Conservation (phyloP, 2,329 filamentous ascomycete genomes). For the Colletotrichum coccodes region DNA sequence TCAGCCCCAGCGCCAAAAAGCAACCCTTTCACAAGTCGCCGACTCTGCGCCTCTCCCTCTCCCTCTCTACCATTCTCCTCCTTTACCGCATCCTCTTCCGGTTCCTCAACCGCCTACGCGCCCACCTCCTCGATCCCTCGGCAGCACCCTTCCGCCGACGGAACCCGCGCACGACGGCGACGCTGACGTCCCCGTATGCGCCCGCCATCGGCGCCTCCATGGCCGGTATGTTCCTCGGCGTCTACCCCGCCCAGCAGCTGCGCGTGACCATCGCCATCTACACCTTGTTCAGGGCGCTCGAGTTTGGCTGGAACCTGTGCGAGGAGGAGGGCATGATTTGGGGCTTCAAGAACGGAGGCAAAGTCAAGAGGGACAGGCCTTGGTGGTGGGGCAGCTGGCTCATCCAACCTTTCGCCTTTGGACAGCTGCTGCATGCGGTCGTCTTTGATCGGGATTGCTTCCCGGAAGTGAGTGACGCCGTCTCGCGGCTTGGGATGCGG, state of each 20-base stretch:
- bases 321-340: constrained; percentile 78
- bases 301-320: constrained; percentile 86
- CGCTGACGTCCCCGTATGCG: constrained; percentile 84
- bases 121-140: constrained; percentile 81
- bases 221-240: constrained; percentile 83
- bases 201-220: constrained; percentile 92
- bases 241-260: constrained; percentile 73
- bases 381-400: constrained; percentile 90
- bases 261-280: constrained; percentile 87
- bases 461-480: constrained; percentile 61
- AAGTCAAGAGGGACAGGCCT: constrained; percentile 72
- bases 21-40: constrained; percentile 71
- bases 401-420: constrained; percentile 79
- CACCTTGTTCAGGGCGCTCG: constrained; percentile 80
- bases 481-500: neutral
- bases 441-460: constrained; percentile 82
- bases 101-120: constrained; percentile 84
- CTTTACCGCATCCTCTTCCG: constrained; percentile 90
- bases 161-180: constrained; percentile 79
- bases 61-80: constrained; percentile 85
- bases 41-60: constrained; percentile 81
- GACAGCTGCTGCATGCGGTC: constrained; percentile 80
- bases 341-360: constrained; percentile 62
- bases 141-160: constrained; percentile 83
- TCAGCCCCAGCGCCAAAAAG: constrained; percentile 49